Evolutionary conservation across 495 filamentous ascomycete genomes (phyloP), one percentile per base, ranked within the genome.

Genomic region (Lasiosphaeriaceae sp.): DNA sequence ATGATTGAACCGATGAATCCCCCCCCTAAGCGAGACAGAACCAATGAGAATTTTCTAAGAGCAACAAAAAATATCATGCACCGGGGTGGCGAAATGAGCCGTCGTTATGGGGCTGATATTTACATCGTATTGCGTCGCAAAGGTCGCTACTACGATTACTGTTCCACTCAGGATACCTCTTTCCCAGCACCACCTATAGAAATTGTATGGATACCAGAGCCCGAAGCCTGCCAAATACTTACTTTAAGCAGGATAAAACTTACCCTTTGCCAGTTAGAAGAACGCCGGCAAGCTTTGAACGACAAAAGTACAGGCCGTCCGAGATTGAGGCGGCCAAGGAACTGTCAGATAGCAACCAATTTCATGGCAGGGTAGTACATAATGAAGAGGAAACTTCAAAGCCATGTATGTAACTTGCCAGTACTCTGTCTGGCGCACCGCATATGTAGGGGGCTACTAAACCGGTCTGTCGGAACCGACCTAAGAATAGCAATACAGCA

Each of bases 401-500:
- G 44, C 3, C 44, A 46, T 46, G 44, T 46, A 46, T 46, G 44
- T 46, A 46, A 51, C 49, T 51, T 51, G 26, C n/a, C n/a, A n/a
- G n/a, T n/a, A n/a, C n/a, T n/a, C 26, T 35, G 49, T 51, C 49
- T 51, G 49, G 49, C 24, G 49, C 49, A n/a, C 46, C 49, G 16
- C 44, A 46, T 51, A 51, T 51, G 34, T 51, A 51, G 26, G 49
- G 49, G 49, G 19, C 49, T 51, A 51, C 49, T 51, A 51, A 37
- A 51, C 49, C 34, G 43, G 43, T 51, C 49, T 51, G 49, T 51
- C 49, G 8, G 19, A 51, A 51, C 49, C 24, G 49, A 51, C 24
- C 46, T 35, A 51, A 51, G 49, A 51, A 51, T 51, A 51, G 49
- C 49, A 51, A 48, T 20, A 51, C 31, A 22, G 49, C 49, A 51